Evolutionary conservation across 345 rosid species (phyloP).

Genomic region (Arabis alpina): DNA sequence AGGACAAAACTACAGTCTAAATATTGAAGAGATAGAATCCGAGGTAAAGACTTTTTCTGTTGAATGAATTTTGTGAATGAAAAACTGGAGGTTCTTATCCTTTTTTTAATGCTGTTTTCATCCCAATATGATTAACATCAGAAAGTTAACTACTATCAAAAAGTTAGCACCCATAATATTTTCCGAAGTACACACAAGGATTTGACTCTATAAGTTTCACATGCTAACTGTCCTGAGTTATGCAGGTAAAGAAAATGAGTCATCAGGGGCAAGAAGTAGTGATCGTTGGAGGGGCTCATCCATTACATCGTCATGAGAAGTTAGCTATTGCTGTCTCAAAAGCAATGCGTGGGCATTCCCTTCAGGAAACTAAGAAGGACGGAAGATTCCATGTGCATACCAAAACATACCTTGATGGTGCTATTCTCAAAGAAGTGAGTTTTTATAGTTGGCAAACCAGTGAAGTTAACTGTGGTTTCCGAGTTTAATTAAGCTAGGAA

Average conservation of each 20-base stretch:
- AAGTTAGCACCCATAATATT: slow-evolving; percentile 9
- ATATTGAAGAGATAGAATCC: slow-evolving; percentile 75
- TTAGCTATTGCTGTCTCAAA: slow-evolving; percentile 95
- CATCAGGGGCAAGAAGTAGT: slow-evolving; percentile 95
- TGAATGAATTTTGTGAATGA: slow-evolving; percentile 7
- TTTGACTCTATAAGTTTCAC: slow-evolving; percentile 11
- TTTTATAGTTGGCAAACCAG: neutral
- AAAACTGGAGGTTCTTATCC: neutral
- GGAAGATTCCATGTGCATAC: slow-evolving; percentile 97
- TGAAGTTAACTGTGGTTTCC: no score
- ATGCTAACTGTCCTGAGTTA: slow-evolving; percentile 27
- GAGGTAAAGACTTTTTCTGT: slow-evolving; percentile 57
- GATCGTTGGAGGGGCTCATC: slow-evolving; percentile 84
- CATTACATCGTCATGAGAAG: slow-evolving; percentile 93
- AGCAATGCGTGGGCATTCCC: slow-evolving; percentile 97
- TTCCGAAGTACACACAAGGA: neutral
- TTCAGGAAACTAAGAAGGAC: slow-evolving; percentile 94
- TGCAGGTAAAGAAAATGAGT: slow-evolving; percentile 87
- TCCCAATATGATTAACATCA: slow-evolving; percentile 13
- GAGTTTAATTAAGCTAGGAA: slow-evolving; percentile 16
- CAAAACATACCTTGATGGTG: slow-evolving; percentile 93
- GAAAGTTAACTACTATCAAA: slow-evolving; percentile 23
- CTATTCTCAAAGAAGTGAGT: slow-evolving; percentile 93
- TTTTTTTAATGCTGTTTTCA: slow-evolving; percentile 18
- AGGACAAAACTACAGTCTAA: slow-evolving; percentile 91